Evolutionary conservation across 805 yeast species (phyloP).

Genomic region (Helenozyma rhizophorensis): DNA sequence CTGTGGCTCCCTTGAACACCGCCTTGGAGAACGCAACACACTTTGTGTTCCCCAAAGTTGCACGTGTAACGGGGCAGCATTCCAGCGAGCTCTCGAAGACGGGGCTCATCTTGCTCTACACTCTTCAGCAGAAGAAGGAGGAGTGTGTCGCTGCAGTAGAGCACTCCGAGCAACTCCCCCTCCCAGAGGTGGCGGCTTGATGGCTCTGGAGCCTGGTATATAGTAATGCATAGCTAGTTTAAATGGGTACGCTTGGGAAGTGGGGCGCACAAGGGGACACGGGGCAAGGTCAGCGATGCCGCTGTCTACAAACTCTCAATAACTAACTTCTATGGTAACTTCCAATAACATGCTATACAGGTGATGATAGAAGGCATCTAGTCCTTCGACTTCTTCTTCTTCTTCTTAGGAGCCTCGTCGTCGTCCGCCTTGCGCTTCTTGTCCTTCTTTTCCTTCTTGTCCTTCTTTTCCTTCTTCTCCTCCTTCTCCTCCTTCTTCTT

Average conservation of each 20-base stretch:
- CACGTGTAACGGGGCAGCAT: not conserved
- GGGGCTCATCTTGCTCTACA: not conserved
- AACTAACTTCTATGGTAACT: no score
- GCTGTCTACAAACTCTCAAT: no score
- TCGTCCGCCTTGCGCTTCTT: constrained; percentile 37
- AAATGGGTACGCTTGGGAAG: no score
- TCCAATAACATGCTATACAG: constrained; percentile 16
- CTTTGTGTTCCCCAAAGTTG: not conserved
- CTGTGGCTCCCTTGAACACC: not conserved
- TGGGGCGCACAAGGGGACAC: no score
- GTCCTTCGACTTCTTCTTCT: constrained; percentile 45
- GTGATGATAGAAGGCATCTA: constrained; percentile 15
- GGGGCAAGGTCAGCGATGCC: no score
- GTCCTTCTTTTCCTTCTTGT: constrained; percentile 34
- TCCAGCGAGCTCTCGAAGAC: not conserved
- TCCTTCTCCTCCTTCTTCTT: constrained; percentile 30
- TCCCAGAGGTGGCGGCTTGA: no score
- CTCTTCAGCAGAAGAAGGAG: no score
- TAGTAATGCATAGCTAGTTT: no score
- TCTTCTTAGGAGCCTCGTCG: constrained; percentile 36
- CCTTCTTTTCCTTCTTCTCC: constrained; percentile 24
- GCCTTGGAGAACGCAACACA: not conserved
- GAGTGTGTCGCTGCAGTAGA: no score
- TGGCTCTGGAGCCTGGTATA: no score
- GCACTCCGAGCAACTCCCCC: no score